Evolutionary conservation across 345 rosid genomes (phyloP).

Genomic region (Aegle marmelos): DNA sequence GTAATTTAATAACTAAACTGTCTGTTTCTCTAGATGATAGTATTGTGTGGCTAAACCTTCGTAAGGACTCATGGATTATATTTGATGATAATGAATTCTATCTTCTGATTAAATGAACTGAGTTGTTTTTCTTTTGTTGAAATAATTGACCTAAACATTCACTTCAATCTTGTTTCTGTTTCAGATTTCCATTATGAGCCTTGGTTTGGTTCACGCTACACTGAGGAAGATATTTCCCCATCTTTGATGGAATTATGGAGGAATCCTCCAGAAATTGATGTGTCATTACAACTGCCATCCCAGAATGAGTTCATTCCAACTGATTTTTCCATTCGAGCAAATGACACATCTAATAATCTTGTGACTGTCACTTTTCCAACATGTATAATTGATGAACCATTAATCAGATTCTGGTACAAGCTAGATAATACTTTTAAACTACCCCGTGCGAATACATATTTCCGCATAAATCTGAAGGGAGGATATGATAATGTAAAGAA

Average conservation of each 20-base stretch:
- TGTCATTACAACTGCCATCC: conserved; percentile 66
- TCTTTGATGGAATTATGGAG: conserved; percentile 70
- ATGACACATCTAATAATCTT: conserved; percentile 25
- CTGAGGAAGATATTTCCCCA: conserved; percentile 66
- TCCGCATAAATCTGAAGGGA: conserved; percentile 79
- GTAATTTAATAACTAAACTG: conserved; percentile 27
- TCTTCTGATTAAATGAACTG: neutral
- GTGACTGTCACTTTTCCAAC: conserved; percentile 43
- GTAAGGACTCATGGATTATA: neutral
- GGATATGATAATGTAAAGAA: conserved; percentile 63
- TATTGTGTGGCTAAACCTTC: neutral
- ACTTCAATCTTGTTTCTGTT: conserved; percentile 17
- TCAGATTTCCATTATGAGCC: conserved; percentile 76
- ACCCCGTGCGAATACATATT: conserved; percentile 89
- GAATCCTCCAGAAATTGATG: conserved; percentile 73
- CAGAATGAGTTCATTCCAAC: conserved; percentile 82
- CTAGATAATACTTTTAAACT: conserved; percentile 74
- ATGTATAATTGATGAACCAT: conserved; percentile 74
- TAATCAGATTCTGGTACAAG: conserved; percentile 94
- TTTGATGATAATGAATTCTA: neutral
- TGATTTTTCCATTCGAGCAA: conserved; percentile 71
- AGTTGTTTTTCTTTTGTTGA: neutral
- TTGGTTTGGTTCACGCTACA: conserved; percentile 80
- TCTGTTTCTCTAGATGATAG: neutral
- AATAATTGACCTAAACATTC: conserved; percentile 8